Evolutionary conservation across 2,329 filamentous ascomycete species (phyloP).

Genomic region (Cadophora malorum): DNA sequence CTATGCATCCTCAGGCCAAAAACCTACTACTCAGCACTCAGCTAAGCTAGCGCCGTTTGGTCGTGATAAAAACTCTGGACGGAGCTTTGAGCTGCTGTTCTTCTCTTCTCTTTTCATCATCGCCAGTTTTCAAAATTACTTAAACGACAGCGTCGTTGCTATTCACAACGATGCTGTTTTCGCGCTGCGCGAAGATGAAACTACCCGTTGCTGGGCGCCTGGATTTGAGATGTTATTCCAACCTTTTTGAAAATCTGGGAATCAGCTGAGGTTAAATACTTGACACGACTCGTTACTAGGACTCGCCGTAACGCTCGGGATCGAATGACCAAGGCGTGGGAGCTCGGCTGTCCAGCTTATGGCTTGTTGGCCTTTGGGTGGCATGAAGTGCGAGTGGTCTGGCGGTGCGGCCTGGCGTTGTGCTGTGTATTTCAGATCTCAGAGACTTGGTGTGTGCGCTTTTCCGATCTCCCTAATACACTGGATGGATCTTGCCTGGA

Average conservation of each 20-base stretch:
- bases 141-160: constrained; percentile 55
- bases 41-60: background rate
- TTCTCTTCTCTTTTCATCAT: constrained; percentile 55
- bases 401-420: no score
- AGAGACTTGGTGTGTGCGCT: no score
- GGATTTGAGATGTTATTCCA: constrained; percentile 69
- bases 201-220: constrained; percentile 73
- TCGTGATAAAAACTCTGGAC: background rate
- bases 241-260: constrained; percentile 69
- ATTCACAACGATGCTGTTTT: constrained; percentile 65
- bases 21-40: background rate
- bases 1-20: background rate
- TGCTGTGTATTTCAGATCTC: no score
- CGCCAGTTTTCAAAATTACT: constrained; percentile 58
- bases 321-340: no score
- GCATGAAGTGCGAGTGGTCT: no score
- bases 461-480: no score
- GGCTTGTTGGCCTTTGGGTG: no score
- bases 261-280: constrained; percentile 73
- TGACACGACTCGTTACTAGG: background rate
- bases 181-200: constrained; percentile 71
- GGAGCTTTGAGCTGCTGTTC: constrained; percentile 34
- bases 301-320: no score
- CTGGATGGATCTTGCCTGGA: no score
- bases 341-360: no score